Base-by-base conservation (phyloP, 169 alveolate species). In the Sarcocystis neurona region DNA sequence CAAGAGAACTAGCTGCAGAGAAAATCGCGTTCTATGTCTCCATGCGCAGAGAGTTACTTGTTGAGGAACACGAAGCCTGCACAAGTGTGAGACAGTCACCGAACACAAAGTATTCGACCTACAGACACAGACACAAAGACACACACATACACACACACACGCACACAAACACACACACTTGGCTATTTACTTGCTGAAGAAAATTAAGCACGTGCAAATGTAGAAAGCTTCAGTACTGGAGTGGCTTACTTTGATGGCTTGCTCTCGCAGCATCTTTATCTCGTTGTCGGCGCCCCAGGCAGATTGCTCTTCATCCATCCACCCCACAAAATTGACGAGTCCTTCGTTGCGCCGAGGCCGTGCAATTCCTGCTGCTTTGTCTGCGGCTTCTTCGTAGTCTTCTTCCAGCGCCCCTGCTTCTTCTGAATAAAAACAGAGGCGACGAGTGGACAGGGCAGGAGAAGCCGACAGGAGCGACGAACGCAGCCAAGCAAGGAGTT, bases 251-350 rank as follows among this genome's bases (percentile, higher is more conserved):
- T 72, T 53, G 53, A 72, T 39, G 34, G 82, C 82, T 32, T 32
- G 43, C 39, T 12, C 27, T 2, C 82, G 53, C 0, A 39, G 56
- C 34, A 6, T 20, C 41, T 72, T n/a, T 39, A 72, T 41, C 4
- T 32, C 58, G 27, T 72, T 53, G 58, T 72, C 58, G 0, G 82
- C n/a, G n/a, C n/a, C 82, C 82, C 82, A 72, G 32, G 82, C 34
- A 10, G 34, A 5, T 0, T 72, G 56, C 41, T 72, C 82, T 30
- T 72, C 82, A 39, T 39, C 82, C 82, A 72, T 72, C 82, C 82
- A 72, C 18, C 82, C 82, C 43, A 72, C 82, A 23, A 72, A 72
- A 32, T 72, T 72, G 18, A 47, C 82, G 27, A 72, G 46, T 30
- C 39, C 82, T 34, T 53, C 82, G 15, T 12, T 18, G 39, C 47